Evolutionary conservation across 805 yeast species (phyloP), one percentile per base, ranked within the genome.

Genomic region (Kuraishia piskuri): DNA sequence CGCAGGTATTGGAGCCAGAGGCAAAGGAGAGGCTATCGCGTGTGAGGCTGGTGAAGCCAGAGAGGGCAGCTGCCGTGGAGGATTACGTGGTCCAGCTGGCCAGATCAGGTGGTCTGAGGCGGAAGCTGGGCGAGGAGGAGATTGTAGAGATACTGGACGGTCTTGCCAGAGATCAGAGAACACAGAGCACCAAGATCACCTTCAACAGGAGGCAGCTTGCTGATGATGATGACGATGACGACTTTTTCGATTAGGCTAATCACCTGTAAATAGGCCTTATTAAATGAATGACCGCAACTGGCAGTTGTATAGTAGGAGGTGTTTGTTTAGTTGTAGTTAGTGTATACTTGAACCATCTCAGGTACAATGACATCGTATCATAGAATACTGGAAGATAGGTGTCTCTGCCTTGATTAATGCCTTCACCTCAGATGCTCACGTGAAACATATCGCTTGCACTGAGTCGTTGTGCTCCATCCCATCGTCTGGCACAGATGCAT

Each of bases 1-100:
- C 88, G 7, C 92, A 87, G 58, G 78, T 90, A 21, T 74, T 94
- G 48, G 88, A 88, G 53, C 84, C 92, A 10, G 80, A 78, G 51
- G 99, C 98, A 0, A 77, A 95, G 49, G 97, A 92, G 63, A 77
- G 99, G 55, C 74, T 92, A 49, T 81, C 91, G 20, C 76, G 99
- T 55, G 95, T 92, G 20, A 74, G 90, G 25, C 78, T 94, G 65
- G 99, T 92, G 48, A 82, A 91, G 63, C 95, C 95, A 2, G 98
- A 94, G 52, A 76, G 97, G 54, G 98, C 96, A 1, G 78, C 79
- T 51, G 88, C 90, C 2, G 97, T 90, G 14, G 97, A 92, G 62
- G 83, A 84, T 57, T 82, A 92, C 61, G 71, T 92, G 48, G 70
- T 86, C 24, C 81, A 83, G 60, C 70, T 92, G 66, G 87, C 84